Percentiles rank a stretch among this genome's conserved stretches.
Evolutionary conservation across 78 protist species (phyloP).

Genomic region (Emiliania huxleyi): DNA sequence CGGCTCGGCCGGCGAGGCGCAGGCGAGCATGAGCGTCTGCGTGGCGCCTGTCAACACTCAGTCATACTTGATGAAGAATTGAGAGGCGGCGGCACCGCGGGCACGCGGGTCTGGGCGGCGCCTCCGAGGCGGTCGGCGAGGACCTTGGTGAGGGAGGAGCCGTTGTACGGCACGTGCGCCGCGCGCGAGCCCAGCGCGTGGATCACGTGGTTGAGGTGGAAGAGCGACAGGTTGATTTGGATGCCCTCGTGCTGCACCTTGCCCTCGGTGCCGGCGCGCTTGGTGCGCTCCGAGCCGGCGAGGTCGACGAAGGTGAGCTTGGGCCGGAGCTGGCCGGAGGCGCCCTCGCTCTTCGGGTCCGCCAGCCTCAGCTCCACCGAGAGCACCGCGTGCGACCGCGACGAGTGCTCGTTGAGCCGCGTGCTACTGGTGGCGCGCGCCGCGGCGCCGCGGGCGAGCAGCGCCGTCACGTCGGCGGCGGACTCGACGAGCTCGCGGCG

Average conservation of each 20-base stretch:
- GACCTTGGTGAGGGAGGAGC: neutral
- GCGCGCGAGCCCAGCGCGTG: neutral
- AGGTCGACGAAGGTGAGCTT: conserved; percentile 23
- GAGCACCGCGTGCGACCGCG: conserved; percentile 6
- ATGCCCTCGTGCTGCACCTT: conserved; percentile 71
- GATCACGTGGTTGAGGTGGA: neutral
- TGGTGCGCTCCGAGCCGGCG: conserved; percentile 55
- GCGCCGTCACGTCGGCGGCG: neutral
- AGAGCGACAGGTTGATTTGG: neutral
- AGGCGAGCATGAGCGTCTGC: neutral
- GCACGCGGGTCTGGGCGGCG: neutral
- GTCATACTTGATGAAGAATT: too few relatives aligned
- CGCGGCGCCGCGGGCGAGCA: neutral
- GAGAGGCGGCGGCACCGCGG: too few relatives aligned
- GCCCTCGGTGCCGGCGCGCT: conserved; percentile 22
- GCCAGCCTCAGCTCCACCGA: neutral
- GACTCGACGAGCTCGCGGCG: neutral
- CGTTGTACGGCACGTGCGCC: neutral
- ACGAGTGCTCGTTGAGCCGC: neutral
- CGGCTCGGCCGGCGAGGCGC: neutral
- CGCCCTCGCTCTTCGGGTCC: neutral
- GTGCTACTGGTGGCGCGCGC: conserved; percentile 16
- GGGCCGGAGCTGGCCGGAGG: neutral
- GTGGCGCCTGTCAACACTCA: too few relatives aligned
- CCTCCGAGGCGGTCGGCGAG: neutral